A percentile compares a stretch with the other conserved stretches of the same genome.
These are phyloP conservation scores for Cercospora sesami DNA, from an alignment of 2,329 filamentous ascomycete species.

Conservation along the genomic window DNA sequence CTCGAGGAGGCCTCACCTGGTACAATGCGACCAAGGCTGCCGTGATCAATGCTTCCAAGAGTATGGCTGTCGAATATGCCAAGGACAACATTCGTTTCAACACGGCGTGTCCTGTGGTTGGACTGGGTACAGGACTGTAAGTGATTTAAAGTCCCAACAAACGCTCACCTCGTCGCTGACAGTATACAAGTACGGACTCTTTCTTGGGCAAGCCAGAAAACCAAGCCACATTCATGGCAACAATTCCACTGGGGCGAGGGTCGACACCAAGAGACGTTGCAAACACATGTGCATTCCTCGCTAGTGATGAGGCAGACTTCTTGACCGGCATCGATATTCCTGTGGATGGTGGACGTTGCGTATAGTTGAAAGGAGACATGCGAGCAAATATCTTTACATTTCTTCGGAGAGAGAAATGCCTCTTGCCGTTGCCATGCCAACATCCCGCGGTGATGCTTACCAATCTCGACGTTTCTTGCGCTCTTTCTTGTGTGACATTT, in stretches of 20 bases:
- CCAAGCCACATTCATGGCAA: constrained; percentile 55
- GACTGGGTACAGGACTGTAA: constrained; percentile 38
- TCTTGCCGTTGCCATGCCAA: no score
- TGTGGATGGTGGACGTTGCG: constrained; percentile 57
- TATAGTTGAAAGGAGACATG: constrained; percentile 31
- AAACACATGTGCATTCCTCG: constrained; percentile 68
- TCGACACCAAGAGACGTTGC: constrained; percentile 66
- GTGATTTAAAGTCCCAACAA: constrained; percentile 47
- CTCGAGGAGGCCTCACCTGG: constrained; percentile 65
- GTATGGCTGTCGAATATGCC: constrained; percentile 72
- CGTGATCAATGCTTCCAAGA: constrained; percentile 61
- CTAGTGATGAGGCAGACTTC: constrained; percentile 69
- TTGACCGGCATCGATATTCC: constrained; percentile 72
- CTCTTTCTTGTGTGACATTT: no score
- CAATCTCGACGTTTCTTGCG: no score
- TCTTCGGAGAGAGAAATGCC: no score
- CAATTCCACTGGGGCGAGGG: constrained; percentile 57
- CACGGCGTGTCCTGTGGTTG: constrained; percentile 57
- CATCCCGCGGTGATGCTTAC: no score
- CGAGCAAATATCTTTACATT: no score
- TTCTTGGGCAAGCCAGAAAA: constrained; percentile 65
- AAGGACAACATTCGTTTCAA: constrained; percentile 72
- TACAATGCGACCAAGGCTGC: constrained; percentile 70
- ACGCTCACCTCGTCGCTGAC: not conserved
- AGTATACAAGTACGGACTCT: constrained; percentile 28